A percentile compares a stretch with the other conserved stretches of the same genome.
Evolutionary conservation across 2,329 filamentous ascomycete genomes (phyloP).

Genomic region (Aspergillus pseudoterreus): DNA sequence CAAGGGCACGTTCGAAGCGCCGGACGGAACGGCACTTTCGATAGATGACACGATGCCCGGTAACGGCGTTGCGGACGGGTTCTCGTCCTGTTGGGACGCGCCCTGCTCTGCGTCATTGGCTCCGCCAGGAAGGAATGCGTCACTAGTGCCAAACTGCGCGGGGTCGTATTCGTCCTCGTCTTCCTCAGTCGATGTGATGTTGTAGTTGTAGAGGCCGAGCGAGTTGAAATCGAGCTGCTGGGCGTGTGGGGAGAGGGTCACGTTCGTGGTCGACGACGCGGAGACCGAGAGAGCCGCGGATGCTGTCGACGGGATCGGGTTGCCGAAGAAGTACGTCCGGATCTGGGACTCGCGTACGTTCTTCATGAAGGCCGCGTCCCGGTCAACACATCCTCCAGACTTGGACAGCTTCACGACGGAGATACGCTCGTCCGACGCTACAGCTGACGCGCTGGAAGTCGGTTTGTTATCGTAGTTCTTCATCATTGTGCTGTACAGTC

Average conservation of each 20-base stretch:
- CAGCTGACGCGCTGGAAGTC: constrained; percentile 43
- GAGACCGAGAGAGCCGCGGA: constrained; percentile 32
- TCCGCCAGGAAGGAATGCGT: constrained; percentile 35
- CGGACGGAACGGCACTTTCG: constrained; percentile 12
- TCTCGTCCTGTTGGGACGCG: constrained; percentile 15
- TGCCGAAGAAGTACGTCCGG: constrained; percentile 92
- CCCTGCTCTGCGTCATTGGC: constrained; percentile 21
- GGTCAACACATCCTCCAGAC: constrained; percentile 78
- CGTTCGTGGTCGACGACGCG: constrained; percentile 47
- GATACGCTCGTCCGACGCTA: constrained; percentile 60
- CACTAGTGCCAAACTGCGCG: constrained; percentile 26
- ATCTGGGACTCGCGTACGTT: constrained; percentile 71
- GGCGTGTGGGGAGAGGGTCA: constrained; percentile 80
- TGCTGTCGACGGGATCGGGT: constrained; percentile 43
- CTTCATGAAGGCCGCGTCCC: constrained; percentile 71
- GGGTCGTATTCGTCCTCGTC: constrained; percentile 48
- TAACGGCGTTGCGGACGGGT: constrained; percentile 15
- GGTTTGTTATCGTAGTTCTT: constrained; percentile 60
- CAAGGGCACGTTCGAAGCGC: constrained; percentile 36
- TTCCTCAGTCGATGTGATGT: constrained; percentile 53
- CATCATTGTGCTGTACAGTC: constrained; percentile 69
- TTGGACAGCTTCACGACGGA: constrained; percentile 75
- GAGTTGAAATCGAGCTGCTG: constrained; percentile 76
- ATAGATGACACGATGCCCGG: constrained; percentile 21
- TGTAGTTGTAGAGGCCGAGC: constrained; percentile 68